Base-by-base conservation (phyloP, 1,284 basidiomycete species). In the Bondarzewia mesenterica region DNA sequence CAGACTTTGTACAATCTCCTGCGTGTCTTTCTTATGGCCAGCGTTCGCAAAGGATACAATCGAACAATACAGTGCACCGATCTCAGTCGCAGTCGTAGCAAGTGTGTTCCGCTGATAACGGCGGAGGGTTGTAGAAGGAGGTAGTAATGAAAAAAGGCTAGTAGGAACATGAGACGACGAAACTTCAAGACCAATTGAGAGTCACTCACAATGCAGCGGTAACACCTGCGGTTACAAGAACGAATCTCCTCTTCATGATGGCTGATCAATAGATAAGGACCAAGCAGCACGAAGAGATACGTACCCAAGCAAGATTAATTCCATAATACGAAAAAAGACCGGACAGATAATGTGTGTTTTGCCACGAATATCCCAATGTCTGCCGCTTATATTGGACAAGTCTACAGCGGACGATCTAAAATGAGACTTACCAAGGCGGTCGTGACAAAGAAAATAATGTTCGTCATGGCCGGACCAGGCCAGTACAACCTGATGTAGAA, bases 381-480 rank as follows among this genome's bases (percentile, higher is more conserved):
- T 84, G 48, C 3, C n/a, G n/a, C 44, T 42, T 38, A n/a, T 7
- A 16, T 27, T 40, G 16, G 21, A 12, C 38, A 12, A 40, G 10
- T 12, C 5, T 22, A 20, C 16, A 47, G 29, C 32, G 25, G 15
- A 47, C 45, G 41, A 21, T 3, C 42, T 29, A 32, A 7, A 18
- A 38, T n/a, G 4, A 18, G 29, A 66, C 68, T 36, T 49, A 85
- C 86, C 61, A 91, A 63, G 26, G 72, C 73, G 14, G 75, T 64
- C 0, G 89, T 91, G 1, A 92, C 80, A 50, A 82, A 80, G 52
- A 85, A 80, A 44, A 94, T 81, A 45, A 90, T 72, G 48, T 81
- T 80, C 37, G 74, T 82, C 70, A 90, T 80, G 0, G 82, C 80
- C 2, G 81, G 76, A 8, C 79, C 80, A 0, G 89, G 85, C 72